phyloP scores from a whole-genome alignment of 2,329 filamentous ascomycete species.

The Ophiostoma fasciatum region DNA sequence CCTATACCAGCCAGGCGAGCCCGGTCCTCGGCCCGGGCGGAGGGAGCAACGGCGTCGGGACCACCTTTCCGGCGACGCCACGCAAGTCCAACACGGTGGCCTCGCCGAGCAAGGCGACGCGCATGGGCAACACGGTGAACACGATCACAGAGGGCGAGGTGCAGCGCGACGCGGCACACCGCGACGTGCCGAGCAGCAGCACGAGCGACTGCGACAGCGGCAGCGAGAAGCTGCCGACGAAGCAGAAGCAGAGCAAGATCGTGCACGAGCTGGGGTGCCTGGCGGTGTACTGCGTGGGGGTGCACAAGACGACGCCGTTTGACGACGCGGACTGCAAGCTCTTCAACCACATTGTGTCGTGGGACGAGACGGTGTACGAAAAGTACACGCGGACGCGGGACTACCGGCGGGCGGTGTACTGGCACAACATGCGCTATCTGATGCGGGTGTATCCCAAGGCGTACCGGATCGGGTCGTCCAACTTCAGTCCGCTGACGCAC shows the following conservation, averaged over 20 bases:
- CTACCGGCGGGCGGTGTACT: slow-evolving; percentile 63
- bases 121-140: slow-evolving; percentile 41
- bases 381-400: slow-evolving; percentile 62
- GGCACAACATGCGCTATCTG: slow-evolving; percentile 80
- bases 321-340: slow-evolving; percentile 62
- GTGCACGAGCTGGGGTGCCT: slow-evolving; percentile 68
- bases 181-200: slow-evolving; percentile 40
- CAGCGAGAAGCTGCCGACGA: slow-evolving; percentile 38
- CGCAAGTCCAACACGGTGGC: slow-evolving; percentile 26
- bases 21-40: slow-evolving; percentile 34
- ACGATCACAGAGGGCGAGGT: slow-evolving; percentile 44
- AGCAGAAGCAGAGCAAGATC: slow-evolving; percentile 68
- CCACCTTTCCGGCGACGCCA: slow-evolving; percentile 22
- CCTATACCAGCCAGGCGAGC: slow-evolving; percentile 32
- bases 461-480: slow-evolving; percentile 70
- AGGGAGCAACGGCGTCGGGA: too few species aligned
- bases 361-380: slow-evolving; percentile 80
- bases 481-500: slow-evolving; percentile 86
- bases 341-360: slow-evolving; percentile 91
- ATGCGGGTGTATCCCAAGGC: slow-evolving; percentile 90
- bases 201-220: slow-evolving; percentile 66
- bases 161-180: slow-evolving; percentile 12
- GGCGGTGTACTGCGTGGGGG: slow-evolving; percentile 57
- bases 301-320: slow-evolving; percentile 71
- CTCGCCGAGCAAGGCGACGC: slow-evolving; percentile 34